A percentile compares a stretch with the other conserved stretches of the same genome.
Evolutionary conservation across 2,329 filamentous ascomycete species (phyloP).

Genomic region (Didymella sp.): DNA sequence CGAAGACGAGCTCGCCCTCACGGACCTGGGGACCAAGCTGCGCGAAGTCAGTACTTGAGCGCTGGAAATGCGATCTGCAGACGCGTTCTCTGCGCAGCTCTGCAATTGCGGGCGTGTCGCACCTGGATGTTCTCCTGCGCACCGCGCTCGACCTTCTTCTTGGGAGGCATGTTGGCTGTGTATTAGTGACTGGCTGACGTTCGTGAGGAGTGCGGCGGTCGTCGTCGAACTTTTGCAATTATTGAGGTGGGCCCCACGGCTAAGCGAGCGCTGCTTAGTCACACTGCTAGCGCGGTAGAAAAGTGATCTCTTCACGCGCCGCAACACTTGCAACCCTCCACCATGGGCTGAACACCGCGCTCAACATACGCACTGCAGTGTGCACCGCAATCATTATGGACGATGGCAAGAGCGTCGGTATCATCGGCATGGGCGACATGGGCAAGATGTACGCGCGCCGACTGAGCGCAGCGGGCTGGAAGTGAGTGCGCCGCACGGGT

Average conservation of each 20-base stretch:
- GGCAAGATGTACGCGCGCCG: slow-evolving; percentile 96
- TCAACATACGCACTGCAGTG: slow-evolving; percentile 31
- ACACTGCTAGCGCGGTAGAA: slow-evolving; percentile 27
- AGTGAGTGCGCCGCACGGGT: slow-evolving; percentile 66
- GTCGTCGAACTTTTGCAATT: slow-evolving; percentile 29
- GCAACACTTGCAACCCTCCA: slow-evolving; percentile 19
- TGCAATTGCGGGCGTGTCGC: background rate
- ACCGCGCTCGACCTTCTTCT: slow-evolving; percentile 82
- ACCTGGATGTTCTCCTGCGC: slow-evolving; percentile 85
- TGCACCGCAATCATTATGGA: slow-evolving; percentile 58
- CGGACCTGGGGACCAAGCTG: slow-evolving; percentile 89
- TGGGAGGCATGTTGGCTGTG: slow-evolving; percentile 74
- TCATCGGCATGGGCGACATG: slow-evolving; percentile 99
- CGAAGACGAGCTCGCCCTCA: slow-evolving; percentile 97
- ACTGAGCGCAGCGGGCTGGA: slow-evolving; percentile 93
- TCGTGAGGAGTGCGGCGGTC: slow-evolving; percentile 22
- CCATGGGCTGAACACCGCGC: slow-evolving; percentile 43
- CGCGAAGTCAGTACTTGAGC: slow-evolving; percentile 28
- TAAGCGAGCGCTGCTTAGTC: slow-evolving; percentile 21
- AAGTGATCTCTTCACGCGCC: slow-evolving; percentile 26
- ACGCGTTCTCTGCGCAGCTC: background rate
- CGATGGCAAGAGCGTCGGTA: slow-evolving; percentile 75
- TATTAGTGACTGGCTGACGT: slow-evolving; percentile 41
- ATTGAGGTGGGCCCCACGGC: slow-evolving; percentile 20
- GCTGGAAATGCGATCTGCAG: background rate